Evolutionary conservation across 306 rosid species (phyloP).

Genomic region (Alnus glutinosa): DNA sequence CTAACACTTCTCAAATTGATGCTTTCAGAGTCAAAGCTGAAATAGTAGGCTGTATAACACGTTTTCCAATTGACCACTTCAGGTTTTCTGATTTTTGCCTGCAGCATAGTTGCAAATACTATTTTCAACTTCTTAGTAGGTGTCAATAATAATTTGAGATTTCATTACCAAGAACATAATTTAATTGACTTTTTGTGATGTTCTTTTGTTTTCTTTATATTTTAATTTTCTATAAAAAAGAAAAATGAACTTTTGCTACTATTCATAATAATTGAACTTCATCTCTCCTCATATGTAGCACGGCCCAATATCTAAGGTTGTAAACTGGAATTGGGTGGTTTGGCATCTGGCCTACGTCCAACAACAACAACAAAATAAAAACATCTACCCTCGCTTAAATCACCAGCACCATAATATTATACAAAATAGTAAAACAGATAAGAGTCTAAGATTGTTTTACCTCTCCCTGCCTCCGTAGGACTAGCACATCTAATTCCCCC

Average conservation of each 20-base stretch:
- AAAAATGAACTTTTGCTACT: neutral
- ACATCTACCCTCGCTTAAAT: neutral
- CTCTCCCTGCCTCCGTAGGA: conserved; percentile 67
- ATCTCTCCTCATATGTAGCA: neutral
- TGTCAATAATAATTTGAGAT: neutral
- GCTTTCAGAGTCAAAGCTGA: too few species aligned
- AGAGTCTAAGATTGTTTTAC: conserved; percentile 41
- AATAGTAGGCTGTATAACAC: too few species aligned
- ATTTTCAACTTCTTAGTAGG: neutral
- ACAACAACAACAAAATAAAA: neutral
- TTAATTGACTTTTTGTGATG: neutral
- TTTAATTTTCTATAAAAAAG: neutral
- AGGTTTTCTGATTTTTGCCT: neutral
- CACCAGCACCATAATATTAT: neutral
- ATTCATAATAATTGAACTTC: neutral
- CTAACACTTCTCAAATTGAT: too few species aligned
- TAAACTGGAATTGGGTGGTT: neutral
- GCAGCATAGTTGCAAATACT: neutral
- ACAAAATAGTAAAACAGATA: conserved; percentile 20
- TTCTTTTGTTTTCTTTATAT: neutral
- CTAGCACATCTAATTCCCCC: conserved; percentile 75
- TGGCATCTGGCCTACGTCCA: neutral
- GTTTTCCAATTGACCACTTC: neutral
- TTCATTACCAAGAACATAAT: neutral
- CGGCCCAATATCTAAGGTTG: neutral